Base-by-base conservation (phyloP, 2,329 filamentous ascomycete genomes). In the Verticillium longisporum region DNA sequence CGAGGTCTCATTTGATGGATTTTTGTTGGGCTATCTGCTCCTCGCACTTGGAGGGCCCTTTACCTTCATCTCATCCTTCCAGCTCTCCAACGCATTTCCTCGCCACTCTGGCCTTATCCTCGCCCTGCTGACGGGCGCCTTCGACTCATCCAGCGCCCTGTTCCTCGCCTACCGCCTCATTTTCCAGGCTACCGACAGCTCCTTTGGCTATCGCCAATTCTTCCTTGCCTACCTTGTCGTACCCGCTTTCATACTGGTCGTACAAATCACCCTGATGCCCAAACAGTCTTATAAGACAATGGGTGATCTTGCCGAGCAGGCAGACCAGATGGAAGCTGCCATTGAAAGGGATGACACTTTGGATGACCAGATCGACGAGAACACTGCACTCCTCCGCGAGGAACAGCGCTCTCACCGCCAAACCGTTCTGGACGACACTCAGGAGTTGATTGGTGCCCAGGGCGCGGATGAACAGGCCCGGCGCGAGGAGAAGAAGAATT, bases 81-180 rank as follows among this genome's bases (percentile, higher is more conserved):
- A 95, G 71, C 83, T 95, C 45, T 92, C 90, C 45, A 95, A 95
- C 72, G 87, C 91, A 2, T 94, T 96, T 69, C 91, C 91, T 1
- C 82, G 82, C 57, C 83, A 89, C 69, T 90, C 90, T 1, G 91
- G 91, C 1, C 77, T 91, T n/a, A 91, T 96, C 64, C 78, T 96
- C 9, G 90, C 91, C 2, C 80, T 92, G 38, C 76, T 96, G 59
- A 94, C 90, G 0, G 91, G 91, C 6, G 90, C 90, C 4, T 96
- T 95, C 71, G 91, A 96, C 72, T 88, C 90, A 1, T 93, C 90
- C 1, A 92, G 89, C 66, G 90, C 90, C 5, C 73, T 94, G 5
- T 94, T 93, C 67, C 80, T 94, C 18, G 70, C 90, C 36, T 93
- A 93, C 74, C 85, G 89, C 34, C 74, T 93, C 50, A 72, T 89